phyloP scores from a whole-genome alignment of 176 grass and related monocot genomes.

The Oryza meyeriana region DNA sequence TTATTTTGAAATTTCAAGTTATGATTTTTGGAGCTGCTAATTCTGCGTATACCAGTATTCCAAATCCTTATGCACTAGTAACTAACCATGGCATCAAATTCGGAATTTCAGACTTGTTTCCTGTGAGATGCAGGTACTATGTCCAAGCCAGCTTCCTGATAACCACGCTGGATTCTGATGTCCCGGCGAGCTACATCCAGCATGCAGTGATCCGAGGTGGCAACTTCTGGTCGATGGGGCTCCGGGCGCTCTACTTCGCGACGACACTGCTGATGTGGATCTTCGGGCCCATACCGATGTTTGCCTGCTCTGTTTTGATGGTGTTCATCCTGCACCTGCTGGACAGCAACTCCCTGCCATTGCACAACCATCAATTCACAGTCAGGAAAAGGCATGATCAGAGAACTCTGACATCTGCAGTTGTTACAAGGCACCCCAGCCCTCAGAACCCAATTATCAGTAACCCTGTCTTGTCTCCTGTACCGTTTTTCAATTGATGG shows the following conservation, averaged over 20 bases:
- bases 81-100: neutral
- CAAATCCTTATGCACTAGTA: neutral
- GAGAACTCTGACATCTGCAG: neutral
- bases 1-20: neutral
- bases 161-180: slow-evolving; percentile 70
- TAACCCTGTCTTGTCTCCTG: slow-evolving; percentile 36
- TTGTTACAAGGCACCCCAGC: neutral
- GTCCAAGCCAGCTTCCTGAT: slow-evolving; percentile 94
- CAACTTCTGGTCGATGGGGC: slow-evolving; percentile 86
- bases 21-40: neutral
- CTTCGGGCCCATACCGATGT: slow-evolving; percentile 84
- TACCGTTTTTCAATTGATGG: slow-evolving; percentile 32
- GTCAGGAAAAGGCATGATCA: slow-evolving; percentile 33
- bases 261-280: slow-evolving; percentile 92
- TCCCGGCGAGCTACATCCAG: slow-evolving; percentile 74
- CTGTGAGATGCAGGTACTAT: slow-evolving; percentile 52
- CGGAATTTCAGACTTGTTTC: neutral
- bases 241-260: slow-evolving; percentile 78
- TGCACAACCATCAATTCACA: slow-evolving; percentile 67
- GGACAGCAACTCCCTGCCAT: slow-evolving; percentile 70
- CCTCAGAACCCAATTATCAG: slow-evolving; percentile 26
- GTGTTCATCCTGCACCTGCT: slow-evolving; percentile 72
- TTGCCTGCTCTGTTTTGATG: slow-evolving; percentile 67
- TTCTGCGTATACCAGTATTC: neutral
- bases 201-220: slow-evolving; percentile 64